Base-by-base conservation (phyloP, 768 basidiomycete genomes). In the Serendipita vermifera region DNA sequence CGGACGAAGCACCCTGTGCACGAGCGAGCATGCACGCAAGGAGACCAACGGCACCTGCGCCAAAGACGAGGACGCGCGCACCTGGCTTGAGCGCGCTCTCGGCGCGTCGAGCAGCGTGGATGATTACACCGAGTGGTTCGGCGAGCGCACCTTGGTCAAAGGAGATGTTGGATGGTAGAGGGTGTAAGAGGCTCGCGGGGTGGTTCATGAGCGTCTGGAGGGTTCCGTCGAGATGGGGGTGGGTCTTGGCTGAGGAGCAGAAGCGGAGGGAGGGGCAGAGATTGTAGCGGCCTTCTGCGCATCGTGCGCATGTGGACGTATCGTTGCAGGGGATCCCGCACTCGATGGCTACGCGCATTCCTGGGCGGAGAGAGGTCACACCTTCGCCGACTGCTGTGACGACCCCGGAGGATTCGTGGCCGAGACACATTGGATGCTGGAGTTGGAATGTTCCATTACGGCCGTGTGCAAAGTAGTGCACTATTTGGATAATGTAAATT, bases 361-460 rank as follows among this genome's bases (percentile, higher is more conserved):
- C 91, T 20, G 83, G 77, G 13, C 71, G 67, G 58, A 91, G 71
- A 29, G 58, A 54, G 5, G 59, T 75, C 39, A 83, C 82, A 15
- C 81, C 80, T 11, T 82, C 76, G 9, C 87, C 86, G 57, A 94
- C 75, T n/a, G 88, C 83, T 56, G 84, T 83, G 64, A 97, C 73
- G 64, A 87, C 69, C 32, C 92, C 93, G n/a, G 87, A 80, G 0
- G 91, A 77, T 73, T 97, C 93, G 69, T 97, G 93, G 24, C 93
- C 94, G 31, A 98, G 83, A 41, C 92, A 84, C 58, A 97, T 79
- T 3, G 93, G 92, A 4, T 80, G 75, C 59, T 80, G 84, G 59
- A 96, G 75, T 53, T 81, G 83, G 70, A 93, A 96, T 68, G 90
- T 88, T 46, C 92, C 93, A 68, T 96, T 98, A 38, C 88, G 80